These are phyloP conservation scores for Pseudocercospora eumusae DNA, from an alignment of 2,329 filamentous ascomycete genomes.

Conservation along the genomic window DNA sequence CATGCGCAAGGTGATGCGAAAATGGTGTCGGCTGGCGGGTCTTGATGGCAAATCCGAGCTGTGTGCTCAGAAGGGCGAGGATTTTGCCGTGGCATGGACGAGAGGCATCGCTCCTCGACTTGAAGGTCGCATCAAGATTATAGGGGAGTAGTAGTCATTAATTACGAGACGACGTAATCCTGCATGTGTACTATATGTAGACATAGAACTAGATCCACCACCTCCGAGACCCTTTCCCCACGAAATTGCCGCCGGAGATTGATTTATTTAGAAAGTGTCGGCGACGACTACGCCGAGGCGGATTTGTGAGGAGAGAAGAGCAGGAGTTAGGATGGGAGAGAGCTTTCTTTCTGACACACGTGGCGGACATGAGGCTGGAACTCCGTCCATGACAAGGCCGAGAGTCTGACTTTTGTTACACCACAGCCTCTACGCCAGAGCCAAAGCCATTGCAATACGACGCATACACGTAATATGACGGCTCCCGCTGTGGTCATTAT, in stretches of 20 bases:
- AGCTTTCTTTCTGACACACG: not conserved
- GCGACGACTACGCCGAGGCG: not conserved
- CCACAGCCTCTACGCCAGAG: not conserved
- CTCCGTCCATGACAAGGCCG: not conserved
- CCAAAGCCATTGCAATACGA: no score
- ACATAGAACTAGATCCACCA: not conserved
- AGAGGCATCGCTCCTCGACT: slow-evolving; percentile 74
- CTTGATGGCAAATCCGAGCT: slow-evolving; percentile 54
- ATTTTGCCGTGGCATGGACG: slow-evolving; percentile 71
- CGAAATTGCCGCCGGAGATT: not conserved
- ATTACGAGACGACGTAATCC: not conserved
- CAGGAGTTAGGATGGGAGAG: not conserved
- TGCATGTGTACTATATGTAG: not conserved
- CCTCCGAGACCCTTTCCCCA: not conserved
- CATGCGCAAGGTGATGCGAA: slow-evolving; percentile 67
- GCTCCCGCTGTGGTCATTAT: slow-evolving; percentile 54
- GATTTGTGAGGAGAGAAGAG: not conserved
- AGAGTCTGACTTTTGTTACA: not conserved
- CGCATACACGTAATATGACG: no score
- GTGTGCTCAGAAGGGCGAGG: slow-evolving; percentile 60
- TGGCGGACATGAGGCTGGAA: no score
- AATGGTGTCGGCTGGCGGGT: slow-evolving; percentile 71
- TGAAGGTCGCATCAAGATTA: slow-evolving; percentile 68
- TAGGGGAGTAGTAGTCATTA: no score
- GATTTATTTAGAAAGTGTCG: slow-evolving; percentile 3